Evolutionary conservation across 2,329 filamentous ascomycete genomes (phyloP).

Genomic region (Ophioceras dolichostomum): DNA sequence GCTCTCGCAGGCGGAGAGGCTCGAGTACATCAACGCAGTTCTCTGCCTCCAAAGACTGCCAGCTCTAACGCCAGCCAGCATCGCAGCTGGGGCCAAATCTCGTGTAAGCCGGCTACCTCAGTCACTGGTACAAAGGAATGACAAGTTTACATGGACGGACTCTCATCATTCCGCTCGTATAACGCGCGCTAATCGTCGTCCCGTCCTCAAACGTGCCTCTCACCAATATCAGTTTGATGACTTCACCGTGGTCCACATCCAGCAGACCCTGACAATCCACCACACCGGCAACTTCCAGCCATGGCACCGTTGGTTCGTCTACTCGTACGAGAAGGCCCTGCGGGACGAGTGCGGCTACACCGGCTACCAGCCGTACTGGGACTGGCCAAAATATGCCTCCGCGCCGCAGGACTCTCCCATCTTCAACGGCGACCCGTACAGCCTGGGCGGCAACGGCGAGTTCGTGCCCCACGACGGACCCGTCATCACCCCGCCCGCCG

Average conservation of each 20-base stretch:
- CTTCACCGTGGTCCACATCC: constrained; percentile 7
- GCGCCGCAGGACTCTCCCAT: constrained; percentile 32
- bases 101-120: constrained; percentile 9
- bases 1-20: constrained; percentile 19
- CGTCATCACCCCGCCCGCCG: constrained; percentile 14
- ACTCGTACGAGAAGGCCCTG: constrained; percentile 18
- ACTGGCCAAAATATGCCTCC: constrained; percentile 32
- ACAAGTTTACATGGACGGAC: neutral
- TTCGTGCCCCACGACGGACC: constrained; percentile 18
- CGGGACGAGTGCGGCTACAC: constrained; percentile 16
- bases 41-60: constrained; percentile 21
- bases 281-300: constrained; percentile 19
- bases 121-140: neutral
- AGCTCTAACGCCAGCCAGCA: constrained; percentile 12
- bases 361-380: constrained; percentile 26
- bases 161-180: too few relatives aligned
- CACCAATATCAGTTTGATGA: constrained; percentile 18
- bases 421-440: constrained; percentile 36
- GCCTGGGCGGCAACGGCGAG: constrained; percentile 31
- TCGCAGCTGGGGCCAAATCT: constrained; percentile 20
- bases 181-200: too few relatives aligned
- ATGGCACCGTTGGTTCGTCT: constrained; percentile 21
- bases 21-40: constrained; percentile 23
- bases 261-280: constrained; percentile 8
- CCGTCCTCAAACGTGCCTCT: too few relatives aligned